These are phyloP conservation scores for Xylaria arbuscula DNA, from an alignment of 2,329 filamentous ascomycete genomes.

Conservation along the genomic window DNA sequence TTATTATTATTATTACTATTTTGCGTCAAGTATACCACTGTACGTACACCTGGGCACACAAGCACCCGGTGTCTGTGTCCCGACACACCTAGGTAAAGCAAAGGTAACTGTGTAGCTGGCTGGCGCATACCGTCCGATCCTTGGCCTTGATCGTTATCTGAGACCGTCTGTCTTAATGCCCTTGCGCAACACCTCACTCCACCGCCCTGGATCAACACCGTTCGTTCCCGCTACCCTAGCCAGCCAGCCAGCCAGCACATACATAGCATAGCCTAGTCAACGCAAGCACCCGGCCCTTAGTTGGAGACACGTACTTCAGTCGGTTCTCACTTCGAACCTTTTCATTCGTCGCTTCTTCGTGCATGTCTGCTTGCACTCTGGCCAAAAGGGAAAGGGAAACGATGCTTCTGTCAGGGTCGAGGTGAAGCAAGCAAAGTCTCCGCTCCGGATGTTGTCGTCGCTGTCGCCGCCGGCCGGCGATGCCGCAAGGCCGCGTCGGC, in stretches of 20 bases:
- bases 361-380: constrained; percentile 9
- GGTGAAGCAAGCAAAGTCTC: constrained; percentile 44
- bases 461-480: constrained; percentile 42
- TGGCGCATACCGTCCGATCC: background rate
- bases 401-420: constrained; percentile 44
- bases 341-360: constrained; percentile 24
- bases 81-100: background rate
- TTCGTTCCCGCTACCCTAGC: background rate
- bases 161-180: background rate
- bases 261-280: background rate
- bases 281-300: constrained; percentile 15
- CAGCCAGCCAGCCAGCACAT: background rate
- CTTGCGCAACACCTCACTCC: background rate
- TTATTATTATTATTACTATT: constrained; percentile 3
- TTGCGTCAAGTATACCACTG: too few relatives aligned
- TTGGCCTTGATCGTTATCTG: background rate
- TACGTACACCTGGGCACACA: too few relatives aligned
- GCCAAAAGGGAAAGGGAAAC: constrained; percentile 38
- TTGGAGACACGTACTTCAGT: constrained; percentile 25
- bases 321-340: background rate
- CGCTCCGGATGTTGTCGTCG: constrained; percentile 41
- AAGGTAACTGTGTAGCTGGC: background rate
- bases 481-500: constrained; percentile 29
- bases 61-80: background rate
- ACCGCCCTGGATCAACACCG: background rate